Base-by-base conservation (phyloP, 179 eudicot species). In the Patellifolia procumbens region DNA sequence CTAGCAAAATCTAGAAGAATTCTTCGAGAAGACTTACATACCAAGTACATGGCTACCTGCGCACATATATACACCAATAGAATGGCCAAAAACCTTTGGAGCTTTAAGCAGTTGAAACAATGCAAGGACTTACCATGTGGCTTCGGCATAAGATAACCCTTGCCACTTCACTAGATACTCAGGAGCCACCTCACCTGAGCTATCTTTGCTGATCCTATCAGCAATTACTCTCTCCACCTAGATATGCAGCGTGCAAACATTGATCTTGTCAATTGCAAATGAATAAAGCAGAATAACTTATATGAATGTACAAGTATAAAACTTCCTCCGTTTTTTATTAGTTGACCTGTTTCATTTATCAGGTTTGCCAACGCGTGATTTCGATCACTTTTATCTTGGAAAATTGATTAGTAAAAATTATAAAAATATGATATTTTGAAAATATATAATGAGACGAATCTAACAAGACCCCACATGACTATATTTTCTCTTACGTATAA, bases 141-240 rank as follows among this genome's bases (percentile, higher is more conserved):
- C 99, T 89, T 96, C 99, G 76, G 99, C 99, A 83, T 96, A 96
- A 68, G 99, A 96, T 67, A 96, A 80, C 71, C 99, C 99, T 80
- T 89, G 94, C 99, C 99, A 96, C 87, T 96, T 96, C 82, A 96
- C 99, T 63, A 96, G 85, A 84, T 90, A 96, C 81, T 93, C 99
- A 45, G 92, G 89, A 68, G 80, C 80, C 70, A 86, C 86, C 80
- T 88, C 87, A 66, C 88, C 96, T 62, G 82, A 78, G 76, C 86
- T 77, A 79, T 87, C 92, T 74, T 84, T 91, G 62, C 82, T 80
- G 48, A 87, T 80, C 84, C 97, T 88, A 56, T 94, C 98, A 20
- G 99, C 88, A 79, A 94, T 88, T 63, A 96, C 81, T 88, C 99
- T 91, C 87, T 96, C 99, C 81, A 96, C 99, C 99, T 96, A 81